Evolutionary conservation across 208 protist species (phyloP).

Genomic region (Acanthamoeba royreba): DNA sequence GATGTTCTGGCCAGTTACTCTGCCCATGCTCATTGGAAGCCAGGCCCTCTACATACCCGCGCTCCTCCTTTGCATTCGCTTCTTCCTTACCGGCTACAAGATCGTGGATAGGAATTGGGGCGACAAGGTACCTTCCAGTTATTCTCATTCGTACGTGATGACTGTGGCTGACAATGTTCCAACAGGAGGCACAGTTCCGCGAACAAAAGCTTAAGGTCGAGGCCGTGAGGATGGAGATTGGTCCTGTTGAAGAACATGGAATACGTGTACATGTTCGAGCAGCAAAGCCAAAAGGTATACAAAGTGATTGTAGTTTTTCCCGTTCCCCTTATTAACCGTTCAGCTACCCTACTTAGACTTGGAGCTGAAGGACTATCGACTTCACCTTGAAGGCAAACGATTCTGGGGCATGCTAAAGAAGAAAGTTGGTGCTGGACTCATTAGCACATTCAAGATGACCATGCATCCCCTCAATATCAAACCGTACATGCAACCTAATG

Average conservation of each 20-base stretch:
- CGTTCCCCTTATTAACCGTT: background rate
- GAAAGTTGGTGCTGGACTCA: background rate
- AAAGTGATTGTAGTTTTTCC: no score
- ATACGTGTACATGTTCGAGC: background rate
- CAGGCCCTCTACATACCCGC: background rate
- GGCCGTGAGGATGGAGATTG: background rate
- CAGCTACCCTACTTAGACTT: background rate
- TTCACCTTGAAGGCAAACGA: background rate
- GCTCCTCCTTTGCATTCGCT: background rate
- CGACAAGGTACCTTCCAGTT: background rate
- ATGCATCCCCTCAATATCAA: background rate
- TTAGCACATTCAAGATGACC: background rate
- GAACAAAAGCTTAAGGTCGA: background rate
- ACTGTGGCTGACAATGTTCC: background rate
- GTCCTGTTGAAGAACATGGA: background rate
- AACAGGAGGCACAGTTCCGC: background rate
- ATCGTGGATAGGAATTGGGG: constrained; percentile 30
- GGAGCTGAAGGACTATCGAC: background rate
- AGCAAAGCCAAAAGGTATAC: background rate
- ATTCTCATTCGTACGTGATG: background rate
- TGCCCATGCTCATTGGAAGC: background rate
- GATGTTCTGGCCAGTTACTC: constrained; percentile 1
- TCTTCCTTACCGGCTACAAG: constrained; percentile 27
- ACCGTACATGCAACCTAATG: background rate
- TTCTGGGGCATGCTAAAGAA: constrained; percentile 10